Evolutionary conservation across 2,329 filamentous ascomycete genomes (phyloP), one percentile per base, ranked within the genome.

Genomic region (Talaromyces sp.): DNA sequence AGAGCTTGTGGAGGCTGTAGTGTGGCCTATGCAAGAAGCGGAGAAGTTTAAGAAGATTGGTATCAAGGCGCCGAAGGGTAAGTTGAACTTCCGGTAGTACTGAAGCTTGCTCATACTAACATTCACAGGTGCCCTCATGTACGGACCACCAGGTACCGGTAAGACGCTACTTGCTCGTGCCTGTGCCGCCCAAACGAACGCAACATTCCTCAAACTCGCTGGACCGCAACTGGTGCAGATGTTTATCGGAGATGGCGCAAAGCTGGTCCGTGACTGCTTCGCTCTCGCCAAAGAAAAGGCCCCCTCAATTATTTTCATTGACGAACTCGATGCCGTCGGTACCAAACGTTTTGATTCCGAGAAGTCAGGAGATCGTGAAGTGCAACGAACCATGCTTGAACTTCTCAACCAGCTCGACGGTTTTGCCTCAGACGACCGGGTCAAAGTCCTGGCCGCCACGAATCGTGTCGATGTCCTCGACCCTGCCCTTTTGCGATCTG

Each of bases 21-120:
- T 99, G 35, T 98, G 94, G 94, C 95, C 95, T 1, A 99, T 99
- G 95, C 98, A 98, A 86, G 94, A 99, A 82, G 93, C 95, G 1
- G 96, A 99, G 73, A 88, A 94, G 22, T 99, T 99, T 84, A 98
- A 97, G 86, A 98, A 97, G 86, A 97, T 99, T 74, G 95, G 95
- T 71, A 99, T 99, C 85, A 99, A 99, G 83, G 94, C 95, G 47
- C 95, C 95, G 15, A 99, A 99, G 83, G 95, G 95, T 97, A 87
- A 68, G 81, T 72, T 3, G 45, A 27, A 31, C 10, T 0, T 17
- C 31, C 22, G 47, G 25, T 31, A 1, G 15, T 17, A 8, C 7
- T 3, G 2, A 50, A 33, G 11, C 25, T 50, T 50, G 47, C 17
- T 17, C 13, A 27, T 50, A 33, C 33, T 56, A 22, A 54, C 9